A percentile compares a stretch with the other conserved stretches of the same genome.
Evolutionary conservation across 495 filamentous ascomycete species (phyloP).

Genomic region (Bryoglossum gracile): DNA sequence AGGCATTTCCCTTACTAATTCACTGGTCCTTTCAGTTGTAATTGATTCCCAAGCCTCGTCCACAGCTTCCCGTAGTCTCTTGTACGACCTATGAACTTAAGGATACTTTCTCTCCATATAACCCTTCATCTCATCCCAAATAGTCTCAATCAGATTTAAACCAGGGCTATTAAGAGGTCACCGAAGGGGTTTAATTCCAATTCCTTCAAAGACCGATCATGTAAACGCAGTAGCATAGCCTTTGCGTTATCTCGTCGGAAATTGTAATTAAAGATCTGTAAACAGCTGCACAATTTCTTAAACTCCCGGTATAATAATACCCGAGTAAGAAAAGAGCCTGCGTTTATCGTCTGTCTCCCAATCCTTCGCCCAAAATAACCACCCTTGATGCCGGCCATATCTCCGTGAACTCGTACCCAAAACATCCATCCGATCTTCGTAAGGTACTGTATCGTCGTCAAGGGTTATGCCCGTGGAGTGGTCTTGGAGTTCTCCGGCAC

Average conservation of each 20-base stretch:
- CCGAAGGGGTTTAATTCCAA: not conserved
- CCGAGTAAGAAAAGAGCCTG: not conserved
- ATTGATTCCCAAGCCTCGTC: slow-evolving; percentile 16
- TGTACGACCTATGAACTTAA: slow-evolving; percentile 5
- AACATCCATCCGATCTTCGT: no score
- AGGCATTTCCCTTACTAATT: slow-evolving; percentile 4
- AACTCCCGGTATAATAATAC: not conserved
- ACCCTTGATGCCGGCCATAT: no score
- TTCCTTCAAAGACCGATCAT: not conserved
- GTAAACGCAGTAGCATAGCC: not conserved
- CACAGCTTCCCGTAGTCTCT: slow-evolving; percentile 3
- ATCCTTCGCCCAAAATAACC: no score
- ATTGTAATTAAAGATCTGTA: not conserved
- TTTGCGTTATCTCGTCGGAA: slow-evolving; percentile 9
- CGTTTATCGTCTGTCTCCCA: no score
- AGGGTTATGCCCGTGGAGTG: no score
- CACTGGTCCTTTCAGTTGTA: slow-evolving; percentile 4
- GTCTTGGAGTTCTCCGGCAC: no score
- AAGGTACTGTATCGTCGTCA: no score
- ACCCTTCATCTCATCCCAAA: slow-evolving; percentile 10
- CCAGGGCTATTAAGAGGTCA: slow-evolving; percentile 2
- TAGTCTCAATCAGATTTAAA: slow-evolving; percentile 9
- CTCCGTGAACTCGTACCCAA: no score
- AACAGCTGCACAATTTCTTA: not conserved
- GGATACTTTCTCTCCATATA: slow-evolving; percentile 4